phyloP scores from a whole-genome alignment of 2,329 filamentous ascomycete genomes.

The Colletotrichum viniferum region DNA sequence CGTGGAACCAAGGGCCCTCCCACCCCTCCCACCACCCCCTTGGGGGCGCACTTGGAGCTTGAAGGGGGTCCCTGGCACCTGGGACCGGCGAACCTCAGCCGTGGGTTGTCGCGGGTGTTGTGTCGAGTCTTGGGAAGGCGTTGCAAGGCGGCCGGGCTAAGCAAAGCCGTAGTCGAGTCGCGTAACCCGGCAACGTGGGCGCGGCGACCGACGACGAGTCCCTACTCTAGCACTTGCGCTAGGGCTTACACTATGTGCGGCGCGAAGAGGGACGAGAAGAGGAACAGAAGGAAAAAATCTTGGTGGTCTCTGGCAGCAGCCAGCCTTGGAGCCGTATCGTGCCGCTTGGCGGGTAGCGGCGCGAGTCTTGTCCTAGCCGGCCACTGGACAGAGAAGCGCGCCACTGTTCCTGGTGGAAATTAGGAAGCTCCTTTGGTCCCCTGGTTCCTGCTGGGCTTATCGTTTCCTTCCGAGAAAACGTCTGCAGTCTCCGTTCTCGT shows the following conservation, averaged over 20 bases:
- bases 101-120: background rate
- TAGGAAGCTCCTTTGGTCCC: slow-evolving; percentile 4
- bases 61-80: background rate
- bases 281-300: background rate
- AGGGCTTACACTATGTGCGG: slow-evolving; percentile 1
- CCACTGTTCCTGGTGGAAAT: slow-evolving; percentile 21
- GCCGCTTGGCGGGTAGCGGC: slow-evolving; percentile 13
- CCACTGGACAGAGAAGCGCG: slow-evolving; percentile 5
- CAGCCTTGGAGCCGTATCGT: background rate
- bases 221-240: slow-evolving; percentile 8
- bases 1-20: background rate
- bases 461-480: background rate
- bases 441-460: background rate
- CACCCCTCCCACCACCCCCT: background rate
- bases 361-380: background rate
- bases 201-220: background rate
- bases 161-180: background rate
- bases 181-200: slow-evolving; percentile 17
- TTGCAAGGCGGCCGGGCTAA: background rate
- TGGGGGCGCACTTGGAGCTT: background rate
- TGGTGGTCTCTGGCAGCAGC: background rate
- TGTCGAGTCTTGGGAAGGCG: background rate
- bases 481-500: background rate
- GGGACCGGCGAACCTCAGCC: background rate
- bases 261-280: background rate